phyloP scores from a whole-genome alignment of 108 stramenopile species.

The Skeletonema potamos region DNA sequence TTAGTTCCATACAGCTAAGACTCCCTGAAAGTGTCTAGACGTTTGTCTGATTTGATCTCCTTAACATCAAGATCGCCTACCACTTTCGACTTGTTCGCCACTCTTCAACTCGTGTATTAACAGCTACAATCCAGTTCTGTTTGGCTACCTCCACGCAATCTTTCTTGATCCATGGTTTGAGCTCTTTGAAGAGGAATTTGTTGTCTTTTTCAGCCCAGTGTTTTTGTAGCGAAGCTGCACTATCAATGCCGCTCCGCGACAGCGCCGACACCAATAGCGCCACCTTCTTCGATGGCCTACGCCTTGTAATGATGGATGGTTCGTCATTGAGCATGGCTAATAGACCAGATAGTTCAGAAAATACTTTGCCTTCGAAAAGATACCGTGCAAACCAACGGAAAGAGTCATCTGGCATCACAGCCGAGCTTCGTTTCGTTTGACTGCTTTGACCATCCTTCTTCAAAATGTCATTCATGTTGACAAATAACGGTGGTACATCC shows the following conservation, averaged over 20 bases:
- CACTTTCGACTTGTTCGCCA: constrained; percentile 45
- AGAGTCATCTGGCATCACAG: constrained; percentile 66
- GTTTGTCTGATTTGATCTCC: no score
- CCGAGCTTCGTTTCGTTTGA: constrained; percentile 31
- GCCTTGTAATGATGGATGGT: constrained; percentile 69
- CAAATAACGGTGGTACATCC: constrained; percentile 73
- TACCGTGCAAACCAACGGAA: constrained; percentile 86
- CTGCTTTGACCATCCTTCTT: constrained; percentile 17
- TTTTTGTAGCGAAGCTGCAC: constrained; percentile 63
- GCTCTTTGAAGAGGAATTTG: constrained; percentile 70
- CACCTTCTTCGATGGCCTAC: constrained; percentile 65
- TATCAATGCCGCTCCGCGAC: constrained; percentile 67
- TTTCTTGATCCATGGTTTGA: constrained; percentile 65
- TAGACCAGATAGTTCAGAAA: constrained; percentile 58
- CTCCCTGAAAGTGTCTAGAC: no score
- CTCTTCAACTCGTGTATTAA: constrained; percentile 48
- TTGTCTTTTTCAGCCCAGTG: constrained; percentile 79
- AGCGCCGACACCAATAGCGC: constrained; percentile 61
- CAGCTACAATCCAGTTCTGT: constrained; percentile 65
- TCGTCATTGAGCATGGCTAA: constrained; percentile 63
- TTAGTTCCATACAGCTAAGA: no score
- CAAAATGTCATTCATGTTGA: constrained; percentile 60
- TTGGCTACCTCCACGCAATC: constrained; percentile 56
- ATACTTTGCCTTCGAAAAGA: constrained; percentile 81
- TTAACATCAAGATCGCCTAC: no score